Conservation (phyloP, 495 filamentous ascomycete species). For the Astrothelium macrocarpum region DNA sequence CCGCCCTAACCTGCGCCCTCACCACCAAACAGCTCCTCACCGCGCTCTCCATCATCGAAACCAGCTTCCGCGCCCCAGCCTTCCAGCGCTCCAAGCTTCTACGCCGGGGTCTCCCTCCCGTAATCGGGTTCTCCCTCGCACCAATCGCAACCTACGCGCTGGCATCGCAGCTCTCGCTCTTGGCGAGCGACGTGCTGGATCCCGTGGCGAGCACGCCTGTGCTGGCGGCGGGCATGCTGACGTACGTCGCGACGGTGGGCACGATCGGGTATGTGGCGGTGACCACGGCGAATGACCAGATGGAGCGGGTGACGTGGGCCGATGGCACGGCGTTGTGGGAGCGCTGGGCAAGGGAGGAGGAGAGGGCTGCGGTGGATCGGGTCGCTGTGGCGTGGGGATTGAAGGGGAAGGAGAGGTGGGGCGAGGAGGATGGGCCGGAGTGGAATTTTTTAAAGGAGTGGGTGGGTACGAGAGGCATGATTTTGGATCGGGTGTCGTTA, state of each 20-base stretch:
- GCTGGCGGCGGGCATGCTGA: constrained; percentile 66
- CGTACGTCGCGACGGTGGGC: constrained; percentile 69
- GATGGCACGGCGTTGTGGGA: constrained; percentile 66
- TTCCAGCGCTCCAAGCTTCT: constrained; percentile 58
- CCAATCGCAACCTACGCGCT: constrained; percentile 62
- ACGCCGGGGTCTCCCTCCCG: constrained; percentile 40
- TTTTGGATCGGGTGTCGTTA: constrained; percentile 73
- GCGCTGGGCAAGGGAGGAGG: constrained; percentile 88
- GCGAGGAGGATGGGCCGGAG: constrained; percentile 83
- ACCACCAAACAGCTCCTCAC: constrained; percentile 61
- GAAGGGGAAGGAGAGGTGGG: constrained; percentile 62
- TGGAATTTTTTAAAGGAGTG: constrained; percentile 81
- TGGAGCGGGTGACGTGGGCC: constrained; percentile 84
- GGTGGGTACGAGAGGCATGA: constrained; percentile 70
- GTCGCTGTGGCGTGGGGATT: constrained; percentile 87
- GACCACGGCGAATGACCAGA: constrained; percentile 83
- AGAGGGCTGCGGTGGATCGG: constrained; percentile 78
- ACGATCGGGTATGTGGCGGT: constrained; percentile 75
- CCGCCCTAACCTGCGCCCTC: constrained; percentile 69
- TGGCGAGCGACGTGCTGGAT: constrained; percentile 57
- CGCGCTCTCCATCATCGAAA: constrained; percentile 70
- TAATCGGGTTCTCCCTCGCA: constrained; percentile 44
- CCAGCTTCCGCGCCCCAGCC: constrained; percentile 62
- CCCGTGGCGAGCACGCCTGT: constrained; percentile 59
- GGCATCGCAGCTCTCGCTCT: constrained; percentile 47